Evolutionary conservation across 2,329 filamentous ascomycete species (phyloP).

Genomic region (Chrysoporthe puriensis): DNA sequence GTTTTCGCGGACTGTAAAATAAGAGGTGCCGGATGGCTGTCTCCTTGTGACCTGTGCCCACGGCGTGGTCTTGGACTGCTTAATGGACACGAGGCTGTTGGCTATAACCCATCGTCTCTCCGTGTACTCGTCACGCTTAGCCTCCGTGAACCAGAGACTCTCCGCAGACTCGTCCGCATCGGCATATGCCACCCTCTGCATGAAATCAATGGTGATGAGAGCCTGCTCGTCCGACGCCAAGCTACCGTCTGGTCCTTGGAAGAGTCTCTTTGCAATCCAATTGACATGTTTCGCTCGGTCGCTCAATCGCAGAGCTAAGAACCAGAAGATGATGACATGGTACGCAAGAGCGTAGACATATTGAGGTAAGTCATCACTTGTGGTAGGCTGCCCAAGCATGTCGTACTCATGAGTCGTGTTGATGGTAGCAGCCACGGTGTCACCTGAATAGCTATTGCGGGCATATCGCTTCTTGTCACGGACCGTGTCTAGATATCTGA

Average conservation of each 20-base stretch:
- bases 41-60: slow-evolving; percentile 73
- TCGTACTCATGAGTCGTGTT: slow-evolving; percentile 35
- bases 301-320: slow-evolving; percentile 81
- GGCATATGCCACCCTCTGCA: slow-evolving; percentile 85
- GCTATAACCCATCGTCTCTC: slow-evolving; percentile 74
- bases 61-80: slow-evolving; percentile 68
- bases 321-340: slow-evolving; percentile 97
- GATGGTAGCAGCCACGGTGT: slow-evolving; percentile 41
- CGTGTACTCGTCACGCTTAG: slow-evolving; percentile 67
- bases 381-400: slow-evolving; percentile 37
- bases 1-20: slow-evolving; percentile 62
- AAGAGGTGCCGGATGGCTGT: slow-evolving; percentile 70
- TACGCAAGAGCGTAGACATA: slow-evolving; percentile 95
- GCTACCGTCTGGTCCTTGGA: slow-evolving; percentile 74
- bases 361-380: slow-evolving; percentile 78
- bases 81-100: slow-evolving; percentile 73
- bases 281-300: slow-evolving; percentile 83
- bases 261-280: slow-evolving; percentile 88
- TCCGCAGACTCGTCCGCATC: slow-evolving; percentile 78
- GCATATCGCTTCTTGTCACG: slow-evolving; percentile 64
- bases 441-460: slow-evolving; percentile 50
- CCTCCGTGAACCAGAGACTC: slow-evolving; percentile 66
- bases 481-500: slow-evolving; percentile 89
- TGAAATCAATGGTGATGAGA: slow-evolving; percentile 90
- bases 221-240: slow-evolving; percentile 88